Evolutionary conservation across 768 basidiomycete genomes (phyloP), one percentile per base, ranked within the genome.

Genomic region (Dioszegia crocea): DNA sequence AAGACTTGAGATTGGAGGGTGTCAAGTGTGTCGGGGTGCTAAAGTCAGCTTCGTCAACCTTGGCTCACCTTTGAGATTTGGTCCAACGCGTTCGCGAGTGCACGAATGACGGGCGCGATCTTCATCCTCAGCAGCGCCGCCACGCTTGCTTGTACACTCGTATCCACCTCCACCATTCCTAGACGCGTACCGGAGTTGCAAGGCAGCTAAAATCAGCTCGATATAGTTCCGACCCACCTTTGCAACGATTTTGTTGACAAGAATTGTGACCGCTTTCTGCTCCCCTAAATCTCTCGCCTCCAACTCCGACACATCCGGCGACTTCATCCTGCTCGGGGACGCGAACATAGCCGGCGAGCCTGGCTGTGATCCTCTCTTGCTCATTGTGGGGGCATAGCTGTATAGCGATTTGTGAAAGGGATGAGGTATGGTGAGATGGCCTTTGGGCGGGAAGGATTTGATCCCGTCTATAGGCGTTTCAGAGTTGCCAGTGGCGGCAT

Each of bases 1-100:
- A 89, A 89, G 1, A 93, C 80, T 73, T 92, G 88, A 0, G 91
- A 92, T 70, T 93, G 90, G 3, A 91, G 81, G 41, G 86, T 83
- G 56, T 90, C 87, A 17, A 88, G 80, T 2, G 85, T 80, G 57
- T 53, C 51, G 83, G 62, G 59, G 55, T 66, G 63, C 66, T 70
- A 10, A 19, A 16, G 11, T 58, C 31, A 46, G 29, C 33, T 23
- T 21, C 2, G 11, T 72, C 66, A 31, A 26, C 8, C 33, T 30
- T 31, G 60, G 61, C 70, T 53, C 59, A 90, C 91, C 81, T 86
- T 88, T 54, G 85, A 82, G 31, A 93, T 78, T 38, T 85, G 84
- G 63, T 93, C 89, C 40, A 93, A 77, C 24, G 88, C 81, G 65
- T 89, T 87, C 55, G 85, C 83, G 45, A 96, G 78, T 4, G 85